Evolutionary conservation across 2,329 filamentous ascomycete species (phyloP).

Genomic region (Penicillium sp.): DNA sequence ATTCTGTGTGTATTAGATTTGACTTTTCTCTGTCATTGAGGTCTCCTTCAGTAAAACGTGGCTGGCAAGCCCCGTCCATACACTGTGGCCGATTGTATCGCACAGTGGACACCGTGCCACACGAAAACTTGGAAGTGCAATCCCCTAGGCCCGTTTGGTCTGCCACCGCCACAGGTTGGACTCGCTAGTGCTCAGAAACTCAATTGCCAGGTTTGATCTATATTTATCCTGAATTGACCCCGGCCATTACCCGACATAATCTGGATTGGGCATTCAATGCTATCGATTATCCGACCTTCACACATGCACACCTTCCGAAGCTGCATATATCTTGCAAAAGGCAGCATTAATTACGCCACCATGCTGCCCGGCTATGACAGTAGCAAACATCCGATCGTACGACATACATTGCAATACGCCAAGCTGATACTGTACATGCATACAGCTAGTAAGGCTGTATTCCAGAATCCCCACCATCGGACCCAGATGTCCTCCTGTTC

Average conservation of each 20-base stretch:
- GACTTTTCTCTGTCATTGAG: conserved; percentile 18
- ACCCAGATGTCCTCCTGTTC: conserved; percentile 16
- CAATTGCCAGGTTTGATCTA: background rate
- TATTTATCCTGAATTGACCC: background rate
- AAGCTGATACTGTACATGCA: conserved; percentile 10
- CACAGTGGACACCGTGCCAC: conserved; percentile 6
- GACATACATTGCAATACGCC: background rate
- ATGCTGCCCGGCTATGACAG: background rate
- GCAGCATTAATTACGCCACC: background rate
- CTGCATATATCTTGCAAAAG: background rate
- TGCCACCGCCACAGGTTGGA: background rate
- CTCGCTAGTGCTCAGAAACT: conserved; percentile 2
- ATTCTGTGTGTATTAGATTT: conserved; percentile 12
- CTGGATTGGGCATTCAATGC: background rate
- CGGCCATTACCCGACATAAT: no score
- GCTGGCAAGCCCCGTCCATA: conserved; percentile 1
- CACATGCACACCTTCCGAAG: background rate
- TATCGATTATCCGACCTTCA: background rate
- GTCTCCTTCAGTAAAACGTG: conserved; percentile 5
- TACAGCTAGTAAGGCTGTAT: conserved; percentile 7
- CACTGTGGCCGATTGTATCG: background rate
- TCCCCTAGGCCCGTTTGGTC: background rate
- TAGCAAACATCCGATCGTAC: background rate
- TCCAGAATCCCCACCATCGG: conserved; percentile 19
- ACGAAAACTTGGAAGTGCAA: conserved; percentile 3